Evolutionary conservation across 169 alveolate genomes (phyloP).

Genomic region (Plasmodium cynomolgi): DNA sequence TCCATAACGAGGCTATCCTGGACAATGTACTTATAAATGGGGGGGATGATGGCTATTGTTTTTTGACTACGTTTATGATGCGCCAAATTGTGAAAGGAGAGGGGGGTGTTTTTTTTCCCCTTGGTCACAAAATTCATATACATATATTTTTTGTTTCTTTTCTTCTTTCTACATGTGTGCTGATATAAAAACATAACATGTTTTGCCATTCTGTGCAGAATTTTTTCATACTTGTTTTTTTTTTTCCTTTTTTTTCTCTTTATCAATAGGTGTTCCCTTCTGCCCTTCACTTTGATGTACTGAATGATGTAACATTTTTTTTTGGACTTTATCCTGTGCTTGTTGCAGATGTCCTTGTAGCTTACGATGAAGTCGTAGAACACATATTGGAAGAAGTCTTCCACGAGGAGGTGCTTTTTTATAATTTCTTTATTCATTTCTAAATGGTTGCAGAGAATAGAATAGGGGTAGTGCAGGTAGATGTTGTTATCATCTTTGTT

Average conservation of each 20-base stretch:
- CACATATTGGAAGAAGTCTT: slow-evolving; percentile 47
- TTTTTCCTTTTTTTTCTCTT: slow-evolving; percentile 15
- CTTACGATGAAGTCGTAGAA: slow-evolving; percentile 59
- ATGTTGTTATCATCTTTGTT: slow-evolving; percentile 25
- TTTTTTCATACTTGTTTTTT: slow-evolving; percentile 46
- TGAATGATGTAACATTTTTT: slow-evolving; percentile 24
- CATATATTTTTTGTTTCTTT: slow-evolving; percentile 26
- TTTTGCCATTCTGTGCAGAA: slow-evolving; percentile 42
- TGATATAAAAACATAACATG: slow-evolving; percentile 6
- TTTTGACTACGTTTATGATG: not conserved
- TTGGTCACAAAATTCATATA: slow-evolving; percentile 19
- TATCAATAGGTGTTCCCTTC: slow-evolving; percentile 6
- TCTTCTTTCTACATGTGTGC: slow-evolving; percentile 15
- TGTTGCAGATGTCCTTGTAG: slow-evolving; percentile 46
- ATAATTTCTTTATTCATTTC: slow-evolving; percentile 48
- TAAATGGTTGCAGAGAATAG: slow-evolving; percentile 47
- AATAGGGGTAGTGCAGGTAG: slow-evolving; percentile 53
- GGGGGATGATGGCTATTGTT: slow-evolving; percentile 63
- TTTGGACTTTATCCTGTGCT: not conserved
- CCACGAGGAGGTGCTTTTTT: slow-evolving; percentile 64
- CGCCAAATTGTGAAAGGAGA: not conserved
- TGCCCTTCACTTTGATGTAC: slow-evolving; percentile 20
- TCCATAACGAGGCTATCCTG: slow-evolving; percentile 30
- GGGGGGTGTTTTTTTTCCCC: not conserved
- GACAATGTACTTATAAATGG: slow-evolving; percentile 52